Evolutionary conservation across 768 basidiomycete genomes (phyloP), one percentile per base, ranked within the genome.

Genomic region (Collybiopsis confluens): DNA sequence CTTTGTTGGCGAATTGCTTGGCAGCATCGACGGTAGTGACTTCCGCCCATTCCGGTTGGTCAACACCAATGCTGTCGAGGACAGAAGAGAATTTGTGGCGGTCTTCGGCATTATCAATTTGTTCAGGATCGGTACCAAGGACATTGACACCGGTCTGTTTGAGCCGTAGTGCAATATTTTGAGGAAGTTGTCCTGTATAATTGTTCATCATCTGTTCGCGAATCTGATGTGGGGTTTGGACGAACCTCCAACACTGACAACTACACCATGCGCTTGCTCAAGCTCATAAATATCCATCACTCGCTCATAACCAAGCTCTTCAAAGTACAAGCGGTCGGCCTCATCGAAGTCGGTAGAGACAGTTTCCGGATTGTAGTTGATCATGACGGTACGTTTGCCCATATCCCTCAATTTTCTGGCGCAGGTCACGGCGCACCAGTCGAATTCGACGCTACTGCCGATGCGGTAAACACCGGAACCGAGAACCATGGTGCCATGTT

Each of bases 351-450:
- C 97, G 54, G 97, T 99, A 6, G 95, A 98, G 38, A 98, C 97
- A 3, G 97, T 99, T 73, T 99, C 97, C 8, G 96, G 96, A 72
- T 98, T 99, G 73, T 99, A 99, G 77, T 99, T 99, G 80, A 99
- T 81, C 96, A 98, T 98, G 74, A 99, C 86, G 41, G 97, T 98
- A 72, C 85, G 85, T 66, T 90, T 88, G 68, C 95, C 94, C 82
- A 93, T 90, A 59, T 89, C 83, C 63, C 94, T 81, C 52, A 99
- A 82, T 67, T 89, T 89, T 56, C 97, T 80, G 13, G 94, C 93
- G 68, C 95, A 98, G 1, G 96, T 98, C 37, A 99, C 97, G n/a
- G 97, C 96, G 68, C 97, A 99, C 97, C 97, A 99, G 69, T 99
- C 97, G 67, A 99, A 99, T 76, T 99, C 97, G 65, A 99, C 97